Base-by-base conservation (phyloP, 768 basidiomycete genomes). In the Favolaschia claudopus region DNA sequence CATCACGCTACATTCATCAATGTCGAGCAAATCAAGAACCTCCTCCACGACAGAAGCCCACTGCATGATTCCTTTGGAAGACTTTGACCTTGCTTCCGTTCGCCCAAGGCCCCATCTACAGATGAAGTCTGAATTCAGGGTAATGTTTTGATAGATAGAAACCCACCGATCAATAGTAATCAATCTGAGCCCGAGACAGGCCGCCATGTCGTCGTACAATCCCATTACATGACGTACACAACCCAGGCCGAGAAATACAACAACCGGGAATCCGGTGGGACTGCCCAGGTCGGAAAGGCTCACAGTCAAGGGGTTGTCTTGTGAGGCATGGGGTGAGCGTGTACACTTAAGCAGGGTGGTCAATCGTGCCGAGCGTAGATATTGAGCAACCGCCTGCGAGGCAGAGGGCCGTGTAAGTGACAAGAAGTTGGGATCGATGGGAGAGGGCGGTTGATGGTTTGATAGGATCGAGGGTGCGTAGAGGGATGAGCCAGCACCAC, bases 171-270 rank as follows among this genome's bases (percentile, higher is more conserved):
- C 96, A 64, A 99, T 89, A 42, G 95, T 96, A 67, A 99, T 95
- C 51, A 99, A 79, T 53, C 96, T 80, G 32, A 99, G 80, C 6
- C 89, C 89, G 56, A 96, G 75, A 55, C 89, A 91, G 58, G 89
- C 87, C 5, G 96, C 96, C 87, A 98, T 91, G 70, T 99, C 96
- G 72, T 99, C 96, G 70, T 95, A 99, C 44, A 99, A 76, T 14
- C 93, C 95, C 83, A 97, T 91, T 56, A 98, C 84, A 73, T 99
- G 95, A 36, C 96, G 85, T 4, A 99, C 96, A 69, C 93, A 94
- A 15, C 96, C 96, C 43, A 99, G 71, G 2, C 96, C 96, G 60
- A 99, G 85, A 72, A 96, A 99, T 22, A 99, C 85, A 22, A 99
- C 77, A 9, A 99, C 85, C 0, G 96, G 96, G 67, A 87, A 85